Conservation (phyloP, 2,329 filamentous ascomycete species). For the Cercospora berteroae region DNA sequence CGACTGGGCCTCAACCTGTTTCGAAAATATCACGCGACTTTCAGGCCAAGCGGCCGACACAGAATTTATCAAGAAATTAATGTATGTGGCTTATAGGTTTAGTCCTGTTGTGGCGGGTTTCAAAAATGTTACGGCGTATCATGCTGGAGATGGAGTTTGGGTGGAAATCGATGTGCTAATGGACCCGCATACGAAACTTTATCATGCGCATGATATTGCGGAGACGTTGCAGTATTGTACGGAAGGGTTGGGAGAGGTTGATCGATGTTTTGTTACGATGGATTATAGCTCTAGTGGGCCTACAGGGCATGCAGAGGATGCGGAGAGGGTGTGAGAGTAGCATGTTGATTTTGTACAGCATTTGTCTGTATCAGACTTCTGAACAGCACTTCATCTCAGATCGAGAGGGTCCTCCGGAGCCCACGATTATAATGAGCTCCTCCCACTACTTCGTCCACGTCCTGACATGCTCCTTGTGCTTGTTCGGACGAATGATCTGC, state of each 20-base stretch:
- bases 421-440: background rate
- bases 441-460: background rate
- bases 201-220: conserved; percentile 57
- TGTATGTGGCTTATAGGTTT: conserved; percentile 56
- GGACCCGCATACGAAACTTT: conserved; percentile 53
- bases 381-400: background rate
- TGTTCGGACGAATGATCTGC: background rate
- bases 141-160: conserved; percentile 62
- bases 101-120: conserved; percentile 38
- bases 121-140: conserved; percentile 52
- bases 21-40: conserved; percentile 59
- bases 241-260: conserved; percentile 55
- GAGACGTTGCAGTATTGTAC: conserved; percentile 64
- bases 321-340: conserved; percentile 17
- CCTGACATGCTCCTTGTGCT: background rate
- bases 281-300: conserved; percentile 48
- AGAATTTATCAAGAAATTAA: conserved; percentile 55
- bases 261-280: conserved; percentile 53
- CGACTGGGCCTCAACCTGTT: conserved; percentile 61
- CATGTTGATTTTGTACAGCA: background rate
- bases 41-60: conserved; percentile 58
- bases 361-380: background rate
- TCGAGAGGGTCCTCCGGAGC: no score
- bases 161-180: conserved; percentile 62
- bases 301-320: conserved; percentile 42